A percentile compares a stretch with the other conserved stretches of the same genome.
phyloP scores from a whole-genome alignment of 805 yeast species.

The Brettanomyces bruxellensis region DNA sequence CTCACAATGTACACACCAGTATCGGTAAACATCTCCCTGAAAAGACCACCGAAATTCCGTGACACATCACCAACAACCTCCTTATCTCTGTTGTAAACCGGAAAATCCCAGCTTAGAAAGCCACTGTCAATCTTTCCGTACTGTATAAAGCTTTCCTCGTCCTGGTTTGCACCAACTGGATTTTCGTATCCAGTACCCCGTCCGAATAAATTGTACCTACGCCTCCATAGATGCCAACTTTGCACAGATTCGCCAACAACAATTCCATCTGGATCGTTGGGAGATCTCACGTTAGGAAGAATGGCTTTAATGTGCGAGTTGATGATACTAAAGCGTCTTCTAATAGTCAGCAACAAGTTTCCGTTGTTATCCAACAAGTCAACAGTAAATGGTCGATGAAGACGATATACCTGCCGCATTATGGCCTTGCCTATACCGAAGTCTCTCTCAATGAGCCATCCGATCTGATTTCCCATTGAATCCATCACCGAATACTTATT shows the following conservation, averaged over 20 bases:
- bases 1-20: conserved; percentile 86
- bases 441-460: conserved; percentile 78
- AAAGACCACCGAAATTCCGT: conserved; percentile 92
- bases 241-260: conserved; percentile 82
- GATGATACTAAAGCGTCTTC: conserved; percentile 78
- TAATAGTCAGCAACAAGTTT: conserved; percentile 52
- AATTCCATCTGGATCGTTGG: conserved; percentile 32
- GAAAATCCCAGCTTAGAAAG: conserved; percentile 79
- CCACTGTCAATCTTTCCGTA: conserved; percentile 86
- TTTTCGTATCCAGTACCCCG: conserved; percentile 20
- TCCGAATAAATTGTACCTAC: conserved; percentile 70
- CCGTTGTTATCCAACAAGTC: conserved; percentile 63
- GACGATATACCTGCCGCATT: conserved; percentile 73
- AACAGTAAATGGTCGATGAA: conserved; percentile 80
- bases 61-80: conserved; percentile 68
- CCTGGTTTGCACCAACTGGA: neutral
- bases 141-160: conserved; percentile 41
- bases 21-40: conserved; percentile 88
- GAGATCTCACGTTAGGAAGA: conserved; percentile 34
- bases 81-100: conserved; percentile 52
- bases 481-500: conserved; percentile 71
- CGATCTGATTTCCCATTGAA: conserved; percentile 63
- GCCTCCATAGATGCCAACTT: conserved; percentile 92
- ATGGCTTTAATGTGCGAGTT: conserved; percentile 78
- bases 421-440: conserved; percentile 56